These are phyloP conservation scores for Endocalyx cinctus DNA, from an alignment of 2,329 filamentous ascomycete genomes.

Conservation along the genomic window DNA sequence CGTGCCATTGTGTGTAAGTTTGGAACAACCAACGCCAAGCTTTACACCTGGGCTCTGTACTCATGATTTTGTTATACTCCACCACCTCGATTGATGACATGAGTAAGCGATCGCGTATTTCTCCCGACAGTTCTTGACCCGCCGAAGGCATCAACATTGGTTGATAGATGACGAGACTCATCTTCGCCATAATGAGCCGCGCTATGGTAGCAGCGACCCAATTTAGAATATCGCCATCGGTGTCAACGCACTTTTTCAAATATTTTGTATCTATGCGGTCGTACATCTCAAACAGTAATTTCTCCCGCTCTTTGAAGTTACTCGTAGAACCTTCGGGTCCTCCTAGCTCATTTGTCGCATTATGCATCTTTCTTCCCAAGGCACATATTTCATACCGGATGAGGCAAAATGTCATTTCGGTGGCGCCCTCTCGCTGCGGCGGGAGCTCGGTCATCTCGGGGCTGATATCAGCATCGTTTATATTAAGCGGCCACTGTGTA, in stretches of 20 bases:
- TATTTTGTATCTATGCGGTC: slow-evolving; percentile 49
- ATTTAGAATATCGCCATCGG: slow-evolving; percentile 39
- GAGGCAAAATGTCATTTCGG: slow-evolving; percentile 46
- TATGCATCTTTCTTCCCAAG: slow-evolving; percentile 35
- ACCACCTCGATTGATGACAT: slow-evolving; percentile 49
- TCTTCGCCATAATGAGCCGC: slow-evolving; percentile 48
- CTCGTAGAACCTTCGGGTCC: slow-evolving; percentile 23
- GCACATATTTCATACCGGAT: slow-evolving; percentile 40
- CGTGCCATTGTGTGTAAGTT: slow-evolving; percentile 56
- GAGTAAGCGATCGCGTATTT: slow-evolving; percentile 41
- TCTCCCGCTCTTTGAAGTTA: slow-evolving; percentile 39
- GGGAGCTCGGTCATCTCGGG: slow-evolving; percentile 45
- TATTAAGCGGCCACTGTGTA: slow-evolving; percentile 50
- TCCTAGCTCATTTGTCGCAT: slow-evolving; percentile 28
- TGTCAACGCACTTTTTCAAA: slow-evolving; percentile 43
- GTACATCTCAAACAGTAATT: slow-evolving; percentile 41
- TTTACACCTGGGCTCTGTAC: slow-evolving; percentile 40
- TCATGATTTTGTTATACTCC: slow-evolving; percentile 52
- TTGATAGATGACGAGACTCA: slow-evolving; percentile 51
- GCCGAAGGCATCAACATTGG: slow-evolving; percentile 41
- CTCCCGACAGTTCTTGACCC: slow-evolving; percentile 30
- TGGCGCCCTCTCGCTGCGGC: slow-evolving; percentile 42
- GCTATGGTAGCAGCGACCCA: slow-evolving; percentile 46
- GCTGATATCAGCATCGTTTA: slow-evolving; percentile 50
- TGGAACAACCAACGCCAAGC: slow-evolving; percentile 57